phyloP scores from a whole-genome alignment of 1,284 basidiomycete genomes.

The Sporisorium iseilematis-ciliati region DNA sequence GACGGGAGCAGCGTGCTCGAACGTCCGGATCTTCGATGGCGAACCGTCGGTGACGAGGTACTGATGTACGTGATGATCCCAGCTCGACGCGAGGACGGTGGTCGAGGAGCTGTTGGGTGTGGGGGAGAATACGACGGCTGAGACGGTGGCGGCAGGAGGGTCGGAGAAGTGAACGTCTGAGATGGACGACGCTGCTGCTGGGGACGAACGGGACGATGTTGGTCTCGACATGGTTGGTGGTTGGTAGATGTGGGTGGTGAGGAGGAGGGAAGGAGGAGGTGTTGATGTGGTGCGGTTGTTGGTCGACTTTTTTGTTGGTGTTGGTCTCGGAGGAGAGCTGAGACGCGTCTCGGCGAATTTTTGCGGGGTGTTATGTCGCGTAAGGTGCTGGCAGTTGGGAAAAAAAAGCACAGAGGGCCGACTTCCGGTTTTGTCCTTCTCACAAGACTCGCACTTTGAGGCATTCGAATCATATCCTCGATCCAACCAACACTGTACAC shows the following conservation, averaged over 20 bases:
- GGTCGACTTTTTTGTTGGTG: slow-evolving; percentile 7
- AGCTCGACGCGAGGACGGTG: slow-evolving; percentile 59
- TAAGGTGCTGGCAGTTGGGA: background rate
- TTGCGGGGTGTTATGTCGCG: background rate
- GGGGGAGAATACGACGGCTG: slow-evolving; percentile 50
- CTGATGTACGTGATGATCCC: slow-evolving; percentile 63
- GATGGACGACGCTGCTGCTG: slow-evolving; percentile 8
- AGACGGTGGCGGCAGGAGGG: slow-evolving; percentile 49
- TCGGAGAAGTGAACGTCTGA: slow-evolving; percentile 26
- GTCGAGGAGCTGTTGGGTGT: slow-evolving; percentile 8
- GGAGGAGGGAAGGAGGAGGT: background rate
- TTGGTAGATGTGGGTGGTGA: slow-evolving; percentile 5
- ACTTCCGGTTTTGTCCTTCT: background rate
- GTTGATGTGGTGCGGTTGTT: too few relatives aligned
- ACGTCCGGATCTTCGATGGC: slow-evolving; percentile 47
- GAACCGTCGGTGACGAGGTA: slow-evolving; percentile 39
- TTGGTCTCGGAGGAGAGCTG: background rate
- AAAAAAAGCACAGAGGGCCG: background rate
- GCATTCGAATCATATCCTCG: background rate
- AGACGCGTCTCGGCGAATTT: slow-evolving; percentile 9
- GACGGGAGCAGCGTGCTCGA: slow-evolving; percentile 64
- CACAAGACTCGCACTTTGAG: background rate
- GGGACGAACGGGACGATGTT: slow-evolving; percentile 31
- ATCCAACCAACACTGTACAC: background rate
- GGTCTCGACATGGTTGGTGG: slow-evolving; percentile 19